These are phyloP conservation scores for Cornus florida DNA, from an alignment of 148 eudicot genomes.

Conservation along the genomic window DNA sequence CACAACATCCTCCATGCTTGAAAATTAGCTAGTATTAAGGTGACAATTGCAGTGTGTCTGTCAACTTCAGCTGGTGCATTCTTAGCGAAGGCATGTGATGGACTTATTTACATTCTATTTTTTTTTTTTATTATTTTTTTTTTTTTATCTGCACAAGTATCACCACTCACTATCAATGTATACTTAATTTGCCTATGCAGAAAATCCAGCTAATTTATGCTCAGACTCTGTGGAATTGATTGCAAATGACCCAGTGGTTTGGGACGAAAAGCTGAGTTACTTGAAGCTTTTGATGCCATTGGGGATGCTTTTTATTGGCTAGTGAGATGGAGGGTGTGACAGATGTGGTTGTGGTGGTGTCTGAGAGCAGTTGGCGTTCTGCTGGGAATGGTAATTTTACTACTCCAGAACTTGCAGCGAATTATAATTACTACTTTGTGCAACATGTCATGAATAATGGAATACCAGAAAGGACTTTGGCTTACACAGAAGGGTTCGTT, in stretches of 20 bases:
- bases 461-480: conserved; percentile 34
- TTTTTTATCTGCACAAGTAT: too few species aligned
- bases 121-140: too few species aligned
- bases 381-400: conserved; percentile 33
- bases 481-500: conserved; percentile 19
- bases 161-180: too few species aligned
- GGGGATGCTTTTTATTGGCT: conserved; percentile 36
- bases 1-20: too few species aligned
- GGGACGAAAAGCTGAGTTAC: conserved; percentile 32
- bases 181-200: too few species aligned
- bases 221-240: neutral
- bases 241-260: conserved; percentile 11
- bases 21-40: too few species aligned
- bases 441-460: conserved; percentile 16
- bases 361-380: conserved; percentile 47
- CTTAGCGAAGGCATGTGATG: too few species aligned
- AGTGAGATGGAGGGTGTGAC: conserved; percentile 29
- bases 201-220: too few species aligned
- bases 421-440: conserved; percentile 31
- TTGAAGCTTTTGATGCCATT: conserved; percentile 48
- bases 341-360: conserved; percentile 22
- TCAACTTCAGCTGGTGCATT: too few species aligned
- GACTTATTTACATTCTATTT: too few species aligned
- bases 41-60: too few species aligned
- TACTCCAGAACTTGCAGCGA: conserved; percentile 29